phyloP scores from a whole-genome alignment of 441 rosid species.

The Bruguiera hainesii region DNA sequence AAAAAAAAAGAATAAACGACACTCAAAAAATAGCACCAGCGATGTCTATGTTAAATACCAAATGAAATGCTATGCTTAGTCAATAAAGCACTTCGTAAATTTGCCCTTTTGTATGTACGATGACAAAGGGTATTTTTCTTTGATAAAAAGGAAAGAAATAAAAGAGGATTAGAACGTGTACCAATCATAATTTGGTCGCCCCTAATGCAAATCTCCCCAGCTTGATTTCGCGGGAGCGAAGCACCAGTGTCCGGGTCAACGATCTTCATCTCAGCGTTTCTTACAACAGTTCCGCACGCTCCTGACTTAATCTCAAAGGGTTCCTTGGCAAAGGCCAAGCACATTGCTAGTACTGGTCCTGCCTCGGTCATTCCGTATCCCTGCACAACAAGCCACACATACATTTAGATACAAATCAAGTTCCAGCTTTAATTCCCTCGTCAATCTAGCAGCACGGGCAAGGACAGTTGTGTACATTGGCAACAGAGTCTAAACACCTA shows the following conservation, averaged over 20 bases:
- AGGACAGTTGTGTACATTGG: no score
- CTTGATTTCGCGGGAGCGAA: conserved; percentile 50
- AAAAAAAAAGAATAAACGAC: no score
- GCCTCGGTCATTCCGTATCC: conserved; percentile 96
- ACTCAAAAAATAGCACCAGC: no score
- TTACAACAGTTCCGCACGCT: conserved; percentile 80
- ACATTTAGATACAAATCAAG: neutral
- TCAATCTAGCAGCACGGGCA: neutral
- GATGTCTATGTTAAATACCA: no score
- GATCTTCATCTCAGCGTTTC: conserved; percentile 88
- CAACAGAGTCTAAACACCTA: no score
- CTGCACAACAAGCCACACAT: conserved; percentile 21
- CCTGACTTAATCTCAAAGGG: conserved; percentile 70
- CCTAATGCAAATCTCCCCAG: conserved; percentile 81
- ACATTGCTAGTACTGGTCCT: conserved; percentile 72
- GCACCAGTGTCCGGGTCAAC: conserved; percentile 62
- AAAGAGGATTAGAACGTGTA: neutral
- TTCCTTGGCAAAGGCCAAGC: conserved; percentile 72
- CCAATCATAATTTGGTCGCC: conserved; percentile 89
- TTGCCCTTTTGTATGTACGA: no score
- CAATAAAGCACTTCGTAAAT: no score
- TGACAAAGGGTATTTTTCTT: neutral
- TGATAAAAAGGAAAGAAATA: neutral
- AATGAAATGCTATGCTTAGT: no score
- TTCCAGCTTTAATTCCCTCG: neutral